Evolutionary conservation across 2,329 filamentous ascomycete species (phyloP).

Genomic region (Aspergillus hiratsukae): DNA sequence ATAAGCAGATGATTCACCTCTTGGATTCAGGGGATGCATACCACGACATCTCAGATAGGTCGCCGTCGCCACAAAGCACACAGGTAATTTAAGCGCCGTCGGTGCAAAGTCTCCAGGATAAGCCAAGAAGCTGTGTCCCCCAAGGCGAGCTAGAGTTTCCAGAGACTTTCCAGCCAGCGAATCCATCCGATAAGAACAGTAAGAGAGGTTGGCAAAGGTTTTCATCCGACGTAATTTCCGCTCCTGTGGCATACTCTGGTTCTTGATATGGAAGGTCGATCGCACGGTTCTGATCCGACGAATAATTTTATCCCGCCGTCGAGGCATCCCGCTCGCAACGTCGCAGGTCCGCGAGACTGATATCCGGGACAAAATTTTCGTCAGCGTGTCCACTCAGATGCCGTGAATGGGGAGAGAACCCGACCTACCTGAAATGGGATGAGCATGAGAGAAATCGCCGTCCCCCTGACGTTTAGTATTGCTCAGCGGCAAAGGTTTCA

Average conservation of each 20-base stretch:
- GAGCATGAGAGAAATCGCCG: not conserved
- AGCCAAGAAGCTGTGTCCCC: constrained; percentile 38
- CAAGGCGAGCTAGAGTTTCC: constrained; percentile 40
- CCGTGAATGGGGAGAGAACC: not conserved
- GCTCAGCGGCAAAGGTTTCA: constrained; percentile 16
- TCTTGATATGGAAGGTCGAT: constrained; percentile 27
- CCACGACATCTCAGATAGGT: constrained; percentile 34
- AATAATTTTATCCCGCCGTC: constrained; percentile 20
- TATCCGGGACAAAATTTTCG: not conserved
- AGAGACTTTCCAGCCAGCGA: constrained; percentile 34
- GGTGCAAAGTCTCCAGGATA: constrained; percentile 36
- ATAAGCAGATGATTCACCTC: not conserved
- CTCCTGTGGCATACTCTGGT: constrained; percentile 10
- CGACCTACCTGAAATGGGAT: constrained; percentile 4
- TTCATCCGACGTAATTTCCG: constrained; percentile 35
- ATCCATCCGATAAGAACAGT: constrained; percentile 25
- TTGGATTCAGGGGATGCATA: constrained; percentile 15
- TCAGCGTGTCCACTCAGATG: not conserved
- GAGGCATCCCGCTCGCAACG: constrained; percentile 1
- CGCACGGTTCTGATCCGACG: constrained; percentile 32
- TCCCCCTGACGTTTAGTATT: constrained; percentile 2
- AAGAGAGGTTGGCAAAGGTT: constrained; percentile 33
- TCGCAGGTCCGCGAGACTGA: not conserved
- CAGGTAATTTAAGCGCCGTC: constrained; percentile 36
- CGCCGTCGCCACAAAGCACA: constrained; percentile 41